phyloP scores from a whole-genome alignment of 2,329 filamentous ascomycete genomes.

The Exophiala spinifera region DNA sequence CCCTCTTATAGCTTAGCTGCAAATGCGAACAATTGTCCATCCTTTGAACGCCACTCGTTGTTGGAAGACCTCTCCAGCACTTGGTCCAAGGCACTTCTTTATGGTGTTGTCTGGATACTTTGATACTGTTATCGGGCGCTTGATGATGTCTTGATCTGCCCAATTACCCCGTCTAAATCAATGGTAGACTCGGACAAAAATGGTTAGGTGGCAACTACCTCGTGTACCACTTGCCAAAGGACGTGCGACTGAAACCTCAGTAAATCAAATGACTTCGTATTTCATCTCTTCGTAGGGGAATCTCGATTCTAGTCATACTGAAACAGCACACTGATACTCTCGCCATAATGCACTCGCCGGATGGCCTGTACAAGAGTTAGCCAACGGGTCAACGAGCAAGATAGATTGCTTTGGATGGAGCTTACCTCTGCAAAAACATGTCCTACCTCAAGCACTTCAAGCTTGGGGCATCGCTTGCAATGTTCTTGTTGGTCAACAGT shows the following conservation, averaged over 20 bases:
- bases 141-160: constrained; percentile 7
- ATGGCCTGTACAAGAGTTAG: constrained; percentile 61
- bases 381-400: constrained; percentile 13
- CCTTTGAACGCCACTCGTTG: not conserved
- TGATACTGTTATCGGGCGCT: constrained; percentile 3
- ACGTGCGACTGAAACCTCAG: too few relatives aligned
- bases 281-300: not conserved
- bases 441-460: constrained; percentile 88
- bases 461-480: constrained; percentile 71
- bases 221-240: not conserved
- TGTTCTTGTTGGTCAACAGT: constrained; percentile 88
- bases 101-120: not conserved
- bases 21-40: not conserved
- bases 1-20: not conserved
- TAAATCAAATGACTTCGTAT: not conserved
- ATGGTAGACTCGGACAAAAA: not conserved
- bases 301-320: constrained; percentile 62
- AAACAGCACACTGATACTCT: constrained; percentile 95
- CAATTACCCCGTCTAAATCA: not conserved
- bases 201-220: not conserved
- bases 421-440: constrained; percentile 81
- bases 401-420: constrained; percentile 13
- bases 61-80: constrained; percentile 29
- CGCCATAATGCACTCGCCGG: constrained; percentile 91
- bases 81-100: constrained; percentile 28